Conservation (phyloP, 2,329 filamentous ascomycete species). For the Claviceps monticola region DNA sequence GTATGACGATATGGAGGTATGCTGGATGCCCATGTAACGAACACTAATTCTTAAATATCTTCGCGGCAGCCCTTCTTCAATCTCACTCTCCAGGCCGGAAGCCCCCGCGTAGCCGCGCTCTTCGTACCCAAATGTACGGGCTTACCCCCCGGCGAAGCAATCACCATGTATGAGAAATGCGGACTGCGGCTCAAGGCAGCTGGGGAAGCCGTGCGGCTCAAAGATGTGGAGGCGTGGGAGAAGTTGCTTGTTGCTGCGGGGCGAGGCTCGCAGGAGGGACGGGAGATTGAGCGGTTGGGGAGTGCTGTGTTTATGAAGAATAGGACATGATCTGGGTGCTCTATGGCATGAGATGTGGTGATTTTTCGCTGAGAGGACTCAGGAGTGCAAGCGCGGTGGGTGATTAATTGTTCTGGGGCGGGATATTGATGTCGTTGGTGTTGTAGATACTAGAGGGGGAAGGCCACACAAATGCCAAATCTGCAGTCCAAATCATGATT, state of each 20-base stretch:
- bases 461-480: too few relatives aligned
- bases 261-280: slow-evolving; percentile 47
- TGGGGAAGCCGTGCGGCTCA: slow-evolving; percentile 76
- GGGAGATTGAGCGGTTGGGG: slow-evolving; percentile 72
- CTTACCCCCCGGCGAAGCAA: slow-evolving; percentile 52
- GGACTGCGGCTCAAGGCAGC: slow-evolving; percentile 79
- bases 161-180: slow-evolving; percentile 94
- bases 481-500: too few relatives aligned
- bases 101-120: slow-evolving; percentile 66
- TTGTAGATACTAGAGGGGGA: too few relatives aligned
- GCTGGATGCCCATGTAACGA: not conserved
- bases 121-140: slow-evolving; percentile 82
- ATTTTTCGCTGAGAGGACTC: not conserved
- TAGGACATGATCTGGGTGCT: slow-evolving; percentile 1
- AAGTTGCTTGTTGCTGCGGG: slow-evolving; percentile 61
- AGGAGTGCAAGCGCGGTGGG: too few relatives aligned
- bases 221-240: slow-evolving; percentile 63
- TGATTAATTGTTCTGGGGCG: too few relatives aligned
- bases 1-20: not conserved
- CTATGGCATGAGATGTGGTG: not conserved
- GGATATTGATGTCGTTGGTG: too few relatives aligned
- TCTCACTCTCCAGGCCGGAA: slow-evolving; percentile 75
- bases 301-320: slow-evolving; percentile 40
- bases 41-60: not conserved
- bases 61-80: slow-evolving; percentile 68